Evolutionary conservation across 106 monocot genomes (phyloP), one percentile per base, ranked within the genome.

Genomic region (Dendrobium officinale): DNA sequence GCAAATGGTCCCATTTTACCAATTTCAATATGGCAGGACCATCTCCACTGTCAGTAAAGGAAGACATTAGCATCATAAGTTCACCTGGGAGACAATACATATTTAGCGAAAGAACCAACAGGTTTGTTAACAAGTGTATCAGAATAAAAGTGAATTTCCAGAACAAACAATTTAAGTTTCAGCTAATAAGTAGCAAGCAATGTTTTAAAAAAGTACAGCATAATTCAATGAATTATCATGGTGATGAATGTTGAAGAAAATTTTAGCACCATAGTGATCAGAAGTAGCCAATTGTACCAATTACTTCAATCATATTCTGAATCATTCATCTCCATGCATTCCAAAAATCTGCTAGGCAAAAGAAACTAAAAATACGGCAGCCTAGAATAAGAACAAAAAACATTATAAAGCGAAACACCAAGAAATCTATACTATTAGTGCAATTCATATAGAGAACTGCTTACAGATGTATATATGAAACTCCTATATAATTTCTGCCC

Each of bases 11-110:
- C 97, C 94, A 98, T 84, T 81, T 88, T 49, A 79, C 81, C 77
- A 98, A 82, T 81, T 92, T 89, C 73, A 98, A 55, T 51, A 92
- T 75, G 67, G 82, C 81, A 82, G 91, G 88, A 37, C 86, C 85
- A 77, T 87, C 92, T 79, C 72, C 86, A 79, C 40, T 51, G 40
- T 83, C 83, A 77, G 51, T 78, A 66, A 55, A 29, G 48, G 77
- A 51, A 75, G 86, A 78, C 94, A 88, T 86, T 78, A 66, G 47
- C 17, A 42, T 49, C 48, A 61, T 29, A 58, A 49, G 59, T 77
- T 72, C 42, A 78, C 80, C 80, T 86, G 80, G 59, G 67, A 59
- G 51, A 43, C 42, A 31, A 77, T 4, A 72, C 43, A 49, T n/a
- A 49, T 49, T 74, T 74, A 44, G 18, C 3, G 33, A 4, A 16